These are phyloP conservation scores for Blastomyces gilchristii DNA, from an alignment of 2,329 filamentous ascomycete species.

Conservation along the genomic window DNA sequence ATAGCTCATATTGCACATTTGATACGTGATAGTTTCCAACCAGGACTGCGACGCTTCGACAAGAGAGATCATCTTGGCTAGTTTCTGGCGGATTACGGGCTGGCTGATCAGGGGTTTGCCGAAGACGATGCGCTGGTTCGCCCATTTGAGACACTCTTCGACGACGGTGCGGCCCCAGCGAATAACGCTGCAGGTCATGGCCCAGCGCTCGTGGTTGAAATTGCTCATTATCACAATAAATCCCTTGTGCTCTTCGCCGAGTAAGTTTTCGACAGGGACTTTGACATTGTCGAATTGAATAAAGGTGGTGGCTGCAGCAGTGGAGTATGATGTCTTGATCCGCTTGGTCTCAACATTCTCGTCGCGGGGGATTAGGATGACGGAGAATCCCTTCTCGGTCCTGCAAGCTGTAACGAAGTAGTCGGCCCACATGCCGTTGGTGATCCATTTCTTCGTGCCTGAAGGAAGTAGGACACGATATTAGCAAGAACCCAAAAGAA, in stretches of 20 bases:
- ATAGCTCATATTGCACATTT: slow-evolving; percentile 81
- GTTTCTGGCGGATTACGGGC: slow-evolving; percentile 61
- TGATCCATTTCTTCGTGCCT: slow-evolving; percentile 54
- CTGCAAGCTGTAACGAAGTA: slow-evolving; percentile 53
- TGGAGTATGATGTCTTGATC: slow-evolving; percentile 60
- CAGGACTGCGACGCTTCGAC: slow-evolving; percentile 75
- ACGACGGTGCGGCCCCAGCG: slow-evolving; percentile 52
- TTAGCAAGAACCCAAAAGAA: neutral
- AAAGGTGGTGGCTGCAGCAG: slow-evolving; percentile 55
- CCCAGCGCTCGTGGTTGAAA: slow-evolving; percentile 65
- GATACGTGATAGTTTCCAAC: slow-evolving; percentile 75
- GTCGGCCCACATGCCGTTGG: slow-evolving; percentile 50
- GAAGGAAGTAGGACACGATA: neutral
- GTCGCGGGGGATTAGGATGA: slow-evolving; percentile 48
- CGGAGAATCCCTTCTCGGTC: slow-evolving; percentile 47
- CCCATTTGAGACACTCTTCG: slow-evolving; percentile 50
- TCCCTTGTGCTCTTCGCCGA: slow-evolving; percentile 58
- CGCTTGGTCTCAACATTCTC: slow-evolving; percentile 41
- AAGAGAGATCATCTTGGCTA: slow-evolving; percentile 78
- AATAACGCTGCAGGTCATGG: slow-evolving; percentile 53
- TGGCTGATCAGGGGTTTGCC: slow-evolving; percentile 48
- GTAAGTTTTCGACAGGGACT: slow-evolving; percentile 58
- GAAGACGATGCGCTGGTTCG: slow-evolving; percentile 55
- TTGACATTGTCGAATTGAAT: slow-evolving; percentile 64
- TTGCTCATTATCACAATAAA: slow-evolving; percentile 49